These are phyloP conservation scores for Phytopythium sindhum DNA, from an alignment of 352 stramenopile species.

Conservation along the genomic window DNA sequence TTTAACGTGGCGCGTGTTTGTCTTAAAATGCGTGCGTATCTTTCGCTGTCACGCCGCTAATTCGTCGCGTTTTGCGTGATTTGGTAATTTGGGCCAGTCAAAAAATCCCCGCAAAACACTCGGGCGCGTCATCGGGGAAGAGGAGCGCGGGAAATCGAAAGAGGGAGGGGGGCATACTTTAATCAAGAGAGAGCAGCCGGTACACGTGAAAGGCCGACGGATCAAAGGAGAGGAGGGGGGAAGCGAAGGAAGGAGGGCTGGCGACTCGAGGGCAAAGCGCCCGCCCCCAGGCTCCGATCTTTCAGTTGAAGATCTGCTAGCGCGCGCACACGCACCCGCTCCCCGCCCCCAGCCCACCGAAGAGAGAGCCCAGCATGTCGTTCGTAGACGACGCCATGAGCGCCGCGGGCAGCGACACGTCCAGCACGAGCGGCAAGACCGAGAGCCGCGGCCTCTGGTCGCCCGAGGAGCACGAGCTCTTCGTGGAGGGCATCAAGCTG, in stretches of 20 bases:
- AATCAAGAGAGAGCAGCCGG: not conserved
- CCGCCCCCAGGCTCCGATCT: conserved; percentile 16
- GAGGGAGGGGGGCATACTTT: not conserved
- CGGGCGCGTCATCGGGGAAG: conserved; percentile 5
- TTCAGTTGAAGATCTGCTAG: conserved; percentile 64
- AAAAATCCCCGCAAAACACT: not conserved
- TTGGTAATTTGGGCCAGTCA: not conserved
- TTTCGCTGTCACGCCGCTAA: not conserved
- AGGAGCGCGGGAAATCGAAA: conserved; percentile 7
- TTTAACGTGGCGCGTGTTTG: not conserved
- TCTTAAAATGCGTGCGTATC: not conserved
- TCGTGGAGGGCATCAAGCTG: conserved; percentile 75
- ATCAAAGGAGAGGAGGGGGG: not conserved
- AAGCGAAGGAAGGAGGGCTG: no score
- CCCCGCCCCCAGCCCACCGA: not conserved
- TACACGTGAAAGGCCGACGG: not conserved
- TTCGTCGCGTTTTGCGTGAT: not conserved
- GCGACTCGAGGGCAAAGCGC: not conserved
- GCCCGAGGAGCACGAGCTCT: conserved; percentile 67
- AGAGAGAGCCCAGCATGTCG: conserved; percentile 21
- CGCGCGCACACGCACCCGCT: conserved; percentile 17
- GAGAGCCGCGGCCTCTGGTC: conserved; percentile 72
- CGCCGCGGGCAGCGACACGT: conserved; percentile 19
- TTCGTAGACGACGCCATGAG: conserved; percentile 32
- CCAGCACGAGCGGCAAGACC: conserved; percentile 25